These are phyloP conservation scores for Neonothopanus nambi DNA, from an alignment of 1,284 basidiomycete genomes.

Conservation along the genomic window DNA sequence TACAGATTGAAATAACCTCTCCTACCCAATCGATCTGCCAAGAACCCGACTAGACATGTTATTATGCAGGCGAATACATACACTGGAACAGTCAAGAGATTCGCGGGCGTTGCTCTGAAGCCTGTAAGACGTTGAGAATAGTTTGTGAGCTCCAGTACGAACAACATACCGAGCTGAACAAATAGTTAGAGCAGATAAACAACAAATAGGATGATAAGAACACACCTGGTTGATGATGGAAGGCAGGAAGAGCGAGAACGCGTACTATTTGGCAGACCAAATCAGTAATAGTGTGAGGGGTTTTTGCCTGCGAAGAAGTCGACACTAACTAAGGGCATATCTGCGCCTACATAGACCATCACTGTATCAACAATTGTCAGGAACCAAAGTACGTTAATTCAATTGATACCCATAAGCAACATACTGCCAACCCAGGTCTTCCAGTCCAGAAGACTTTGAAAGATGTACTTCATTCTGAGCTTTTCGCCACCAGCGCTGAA, in stretches of 20 bases:
- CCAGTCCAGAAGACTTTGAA: constrained; percentile 64
- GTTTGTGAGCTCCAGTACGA: constrained; percentile 16
- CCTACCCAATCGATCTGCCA: constrained; percentile 59
- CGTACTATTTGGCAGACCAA: constrained; percentile 39
- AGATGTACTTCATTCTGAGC: constrained; percentile 62
- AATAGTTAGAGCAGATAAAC: constrained; percentile 3
- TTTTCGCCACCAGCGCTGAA: constrained; percentile 73
- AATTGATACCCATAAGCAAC: constrained; percentile 17
- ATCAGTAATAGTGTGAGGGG: neutral
- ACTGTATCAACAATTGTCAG: constrained; percentile 36
- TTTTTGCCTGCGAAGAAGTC: neutral
- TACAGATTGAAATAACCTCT: constrained; percentile 67
- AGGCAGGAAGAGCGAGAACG: constrained; percentile 73
- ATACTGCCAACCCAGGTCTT: constrained; percentile 72
- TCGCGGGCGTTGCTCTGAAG: constrained; percentile 70
- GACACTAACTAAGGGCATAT: constrained; percentile 48
- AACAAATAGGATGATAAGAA: neutral
- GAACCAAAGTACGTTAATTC: constrained; percentile 7
- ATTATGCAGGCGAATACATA: constrained; percentile 65
- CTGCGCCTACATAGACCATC: constrained; percentile 55
- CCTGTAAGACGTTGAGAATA: constrained; percentile 36
- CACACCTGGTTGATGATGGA: constrained; percentile 66
- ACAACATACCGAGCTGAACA: constrained; percentile 46
- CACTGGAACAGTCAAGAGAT: constrained; percentile 70
- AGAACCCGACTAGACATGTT: constrained; percentile 63